phyloP scores from a whole-genome alignment of 2,329 filamentous ascomycete genomes.

The Penicillium sp. region DNA sequence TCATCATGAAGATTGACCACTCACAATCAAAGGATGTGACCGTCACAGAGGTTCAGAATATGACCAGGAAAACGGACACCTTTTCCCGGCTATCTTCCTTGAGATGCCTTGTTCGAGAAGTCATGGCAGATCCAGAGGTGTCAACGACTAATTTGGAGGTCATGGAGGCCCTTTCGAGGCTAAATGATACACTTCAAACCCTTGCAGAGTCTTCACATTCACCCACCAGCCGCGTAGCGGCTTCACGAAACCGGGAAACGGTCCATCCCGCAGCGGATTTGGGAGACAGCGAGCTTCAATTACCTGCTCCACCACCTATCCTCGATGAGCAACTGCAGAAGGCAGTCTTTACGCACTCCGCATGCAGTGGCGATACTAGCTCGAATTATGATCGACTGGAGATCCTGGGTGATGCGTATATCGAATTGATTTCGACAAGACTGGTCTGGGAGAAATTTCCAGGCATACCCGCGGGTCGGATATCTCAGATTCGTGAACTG shows the following conservation, averaged over 20 bases:
- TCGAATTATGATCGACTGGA: constrained; percentile 78
- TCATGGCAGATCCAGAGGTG: constrained; percentile 22
- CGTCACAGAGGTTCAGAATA: background rate
- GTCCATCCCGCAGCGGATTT: background rate
- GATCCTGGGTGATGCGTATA: constrained; percentile 83
- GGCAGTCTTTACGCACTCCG: constrained; percentile 69
- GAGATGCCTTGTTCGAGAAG: constrained; percentile 25
- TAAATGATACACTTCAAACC: constrained; percentile 25
- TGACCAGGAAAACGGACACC: constrained; percentile 2
- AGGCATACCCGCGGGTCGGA: constrained; percentile 65
- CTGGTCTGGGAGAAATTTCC: constrained; percentile 75
- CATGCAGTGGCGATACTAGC: constrained; percentile 37
- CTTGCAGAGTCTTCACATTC: background rate
- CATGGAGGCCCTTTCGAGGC: constrained; percentile 19
- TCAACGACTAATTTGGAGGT: constrained; percentile 20
- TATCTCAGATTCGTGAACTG: constrained; percentile 74
- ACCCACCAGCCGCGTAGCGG: background rate
- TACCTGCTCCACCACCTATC: constrained; percentile 58
- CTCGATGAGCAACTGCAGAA: constrained; percentile 60
- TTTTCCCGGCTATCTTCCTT: constrained; percentile 23
- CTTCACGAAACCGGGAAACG: constrained; percentile 1
- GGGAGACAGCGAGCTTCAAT: background rate
- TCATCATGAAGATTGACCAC: background rate
- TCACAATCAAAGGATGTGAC: background rate
- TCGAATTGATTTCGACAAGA: constrained; percentile 74